These are phyloP conservation scores for Fusarium goolgardi DNA, from an alignment of 2,329 filamentous ascomycete species.

Conservation along the genomic window DNA sequence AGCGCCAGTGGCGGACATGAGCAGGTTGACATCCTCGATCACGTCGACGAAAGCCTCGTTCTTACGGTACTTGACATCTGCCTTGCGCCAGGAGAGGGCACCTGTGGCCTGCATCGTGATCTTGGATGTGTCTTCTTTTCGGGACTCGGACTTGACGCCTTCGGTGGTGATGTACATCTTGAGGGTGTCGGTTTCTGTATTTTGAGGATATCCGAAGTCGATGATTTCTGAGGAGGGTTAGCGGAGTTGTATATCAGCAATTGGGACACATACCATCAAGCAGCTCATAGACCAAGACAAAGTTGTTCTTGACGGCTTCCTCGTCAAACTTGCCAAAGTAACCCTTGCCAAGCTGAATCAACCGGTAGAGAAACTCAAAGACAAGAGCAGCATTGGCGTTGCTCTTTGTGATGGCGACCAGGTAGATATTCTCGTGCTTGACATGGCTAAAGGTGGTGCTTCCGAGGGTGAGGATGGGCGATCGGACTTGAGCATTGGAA, in stretches of 20 bases:
- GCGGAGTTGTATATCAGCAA: not conserved
- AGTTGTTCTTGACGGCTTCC: conserved; percentile 99
- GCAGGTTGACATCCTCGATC: conserved; percentile 97
- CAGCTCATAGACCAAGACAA: conserved; percentile 97
- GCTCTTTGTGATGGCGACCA: conserved; percentile 97
- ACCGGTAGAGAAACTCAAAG: conserved; percentile 95
- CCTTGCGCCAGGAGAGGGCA: conserved; percentile 94
- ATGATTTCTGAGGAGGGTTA: conserved; percentile 79
- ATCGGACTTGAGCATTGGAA: conserved; percentile 96
- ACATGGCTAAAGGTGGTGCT: conserved; percentile 99
- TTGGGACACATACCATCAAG: conserved; percentile 76
- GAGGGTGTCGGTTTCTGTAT: conserved; percentile 97
- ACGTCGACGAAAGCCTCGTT: conserved; percentile 99
- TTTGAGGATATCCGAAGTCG: conserved; percentile 98
- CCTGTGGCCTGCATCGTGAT: conserved; percentile 99
- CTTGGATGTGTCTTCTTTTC: conserved; percentile 91
- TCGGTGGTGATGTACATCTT: conserved; percentile 99
- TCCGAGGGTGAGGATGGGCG: conserved; percentile 94
- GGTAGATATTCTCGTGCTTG: conserved; percentile 98
- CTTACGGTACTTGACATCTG: conserved; percentile 98
- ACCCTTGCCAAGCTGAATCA: conserved; percentile 89
- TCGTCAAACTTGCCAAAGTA: conserved; percentile 99
- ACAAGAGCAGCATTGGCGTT: conserved; percentile 98
- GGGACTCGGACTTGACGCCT: conserved; percentile 91
- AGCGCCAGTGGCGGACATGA: conserved; percentile 98